Evolutionary conservation across 2,329 filamentous ascomycete genomes (phyloP).

Genomic region (Clarireedia paspali): DNA sequence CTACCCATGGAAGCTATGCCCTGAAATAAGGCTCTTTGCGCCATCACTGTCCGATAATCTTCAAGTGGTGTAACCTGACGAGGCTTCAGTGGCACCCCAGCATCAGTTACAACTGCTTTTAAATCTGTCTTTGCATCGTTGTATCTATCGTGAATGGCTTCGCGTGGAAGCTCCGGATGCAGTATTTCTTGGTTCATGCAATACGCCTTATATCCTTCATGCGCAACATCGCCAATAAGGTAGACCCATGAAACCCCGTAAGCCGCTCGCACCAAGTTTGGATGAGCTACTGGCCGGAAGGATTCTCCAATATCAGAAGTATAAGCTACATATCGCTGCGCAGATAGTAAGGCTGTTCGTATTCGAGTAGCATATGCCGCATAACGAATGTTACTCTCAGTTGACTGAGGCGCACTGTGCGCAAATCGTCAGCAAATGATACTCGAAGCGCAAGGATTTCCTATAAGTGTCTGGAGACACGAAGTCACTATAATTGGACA

Average conservation of each 20-base stretch:
- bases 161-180: slow-evolving; percentile 53
- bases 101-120: slow-evolving; percentile 10
- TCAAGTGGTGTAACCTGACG: slow-evolving; percentile 64
- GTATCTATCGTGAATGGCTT: slow-evolving; percentile 25
- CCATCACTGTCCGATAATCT: slow-evolving; percentile 87
- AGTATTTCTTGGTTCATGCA: slow-evolving; percentile 71
- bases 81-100: slow-evolving; percentile 23
- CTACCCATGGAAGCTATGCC: slow-evolving; percentile 80
- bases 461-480: background rate
- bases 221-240: slow-evolving; percentile 77
- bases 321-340: slow-evolving; percentile 94
- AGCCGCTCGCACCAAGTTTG: slow-evolving; percentile 68
- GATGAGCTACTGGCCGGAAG: slow-evolving; percentile 88
- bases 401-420: slow-evolving; percentile 64
- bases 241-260: slow-evolving; percentile 94
- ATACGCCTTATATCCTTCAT: slow-evolving; percentile 96
- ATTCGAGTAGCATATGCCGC: slow-evolving; percentile 83
- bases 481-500: background rate
- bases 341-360: slow-evolving; percentile 79
- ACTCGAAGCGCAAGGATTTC: background rate
- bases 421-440: slow-evolving; percentile 5
- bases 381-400: slow-evolving; percentile 80
- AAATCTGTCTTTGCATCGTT: slow-evolving; percentile 25
- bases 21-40: slow-evolving; percentile 85
- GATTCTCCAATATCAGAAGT: slow-evolving; percentile 95